phyloP scores from a whole-genome alignment of 306 rosid species.

The Rosa multiflora region DNA sequence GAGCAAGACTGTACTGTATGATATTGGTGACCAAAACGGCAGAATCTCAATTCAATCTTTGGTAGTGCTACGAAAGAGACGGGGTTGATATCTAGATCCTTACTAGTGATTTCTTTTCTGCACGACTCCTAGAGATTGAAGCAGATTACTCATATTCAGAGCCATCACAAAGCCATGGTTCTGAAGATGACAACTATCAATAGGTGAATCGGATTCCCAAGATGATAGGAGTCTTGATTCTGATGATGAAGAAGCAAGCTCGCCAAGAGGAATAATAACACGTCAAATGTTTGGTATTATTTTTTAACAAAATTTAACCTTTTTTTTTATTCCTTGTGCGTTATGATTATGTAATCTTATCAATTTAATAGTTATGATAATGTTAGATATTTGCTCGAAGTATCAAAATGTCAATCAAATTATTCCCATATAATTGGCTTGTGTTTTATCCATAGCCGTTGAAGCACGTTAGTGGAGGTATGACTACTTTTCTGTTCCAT shows the following conservation, averaged over 20 bases:
- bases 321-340: background rate
- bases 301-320: background rate
- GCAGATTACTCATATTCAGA: constrained; percentile 25
- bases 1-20: too few species aligned
- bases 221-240: background rate
- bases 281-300: background rate
- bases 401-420: background rate
- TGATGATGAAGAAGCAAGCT: background rate
- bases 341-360: background rate
- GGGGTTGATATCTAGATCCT: background rate
- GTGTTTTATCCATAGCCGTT: background rate
- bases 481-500: background rate
- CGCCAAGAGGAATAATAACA: background rate
- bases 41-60: constrained; percentile 50
- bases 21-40: too few species aligned
- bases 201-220: constrained; percentile 16
- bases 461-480: background rate
- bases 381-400: background rate
- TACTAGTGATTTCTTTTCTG: constrained; percentile 28
- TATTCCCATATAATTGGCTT: background rate
- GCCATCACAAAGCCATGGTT: constrained; percentile 27
- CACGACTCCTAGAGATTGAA: constrained; percentile 41
- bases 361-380: background rate
- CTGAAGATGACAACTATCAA: constrained; percentile 37
- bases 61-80: constrained; percentile 28